Conservation (phyloP, 768 basidiomycete species). For the Suillus fuscotomentosus region DNA sequence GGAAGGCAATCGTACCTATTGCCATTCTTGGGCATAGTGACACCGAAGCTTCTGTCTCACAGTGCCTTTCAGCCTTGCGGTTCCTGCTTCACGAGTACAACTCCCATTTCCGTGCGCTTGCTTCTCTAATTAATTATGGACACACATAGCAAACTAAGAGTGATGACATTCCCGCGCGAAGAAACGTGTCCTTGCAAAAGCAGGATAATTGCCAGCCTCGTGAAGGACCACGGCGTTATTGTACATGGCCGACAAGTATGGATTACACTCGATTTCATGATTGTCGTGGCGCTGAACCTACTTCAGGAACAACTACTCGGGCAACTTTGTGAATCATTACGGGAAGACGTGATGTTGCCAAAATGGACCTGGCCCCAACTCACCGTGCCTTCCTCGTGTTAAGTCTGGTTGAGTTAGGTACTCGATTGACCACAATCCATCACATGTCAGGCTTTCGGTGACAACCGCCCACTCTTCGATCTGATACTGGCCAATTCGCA, state of each 20-base stretch:
- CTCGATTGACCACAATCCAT: constrained; percentile 57
- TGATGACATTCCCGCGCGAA: constrained; percentile 78
- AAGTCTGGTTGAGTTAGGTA: constrained; percentile 55
- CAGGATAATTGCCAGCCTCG: constrained; percentile 62
- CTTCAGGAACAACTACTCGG: constrained; percentile 81
- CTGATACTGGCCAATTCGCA: constrained; percentile 55
- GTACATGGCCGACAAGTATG: constrained; percentile 83
- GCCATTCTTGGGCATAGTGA: constrained; percentile 91
- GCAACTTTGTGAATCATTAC: constrained; percentile 72
- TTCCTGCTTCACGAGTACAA: constrained; percentile 64
- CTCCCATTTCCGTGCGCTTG: constrained; percentile 74
- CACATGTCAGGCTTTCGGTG: constrained; percentile 71
- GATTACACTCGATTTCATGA: background rate
- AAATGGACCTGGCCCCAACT: constrained; percentile 28
- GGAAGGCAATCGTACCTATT: constrained; percentile 71
- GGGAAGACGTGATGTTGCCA: constrained; percentile 42
- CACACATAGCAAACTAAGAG: constrained; percentile 71
- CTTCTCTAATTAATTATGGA: constrained; percentile 77
- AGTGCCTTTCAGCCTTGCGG: background rate
- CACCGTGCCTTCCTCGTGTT: constrained; percentile 76
- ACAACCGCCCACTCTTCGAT: constrained; percentile 82
- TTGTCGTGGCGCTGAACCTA: constrained; percentile 1
- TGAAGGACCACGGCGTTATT: constrained; percentile 73
- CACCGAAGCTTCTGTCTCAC: constrained; percentile 8
- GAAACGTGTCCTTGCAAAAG: constrained; percentile 55